Base-by-base conservation (phyloP, 202 grass and related monocot genomes). In the Zoysia matrella region DNA sequence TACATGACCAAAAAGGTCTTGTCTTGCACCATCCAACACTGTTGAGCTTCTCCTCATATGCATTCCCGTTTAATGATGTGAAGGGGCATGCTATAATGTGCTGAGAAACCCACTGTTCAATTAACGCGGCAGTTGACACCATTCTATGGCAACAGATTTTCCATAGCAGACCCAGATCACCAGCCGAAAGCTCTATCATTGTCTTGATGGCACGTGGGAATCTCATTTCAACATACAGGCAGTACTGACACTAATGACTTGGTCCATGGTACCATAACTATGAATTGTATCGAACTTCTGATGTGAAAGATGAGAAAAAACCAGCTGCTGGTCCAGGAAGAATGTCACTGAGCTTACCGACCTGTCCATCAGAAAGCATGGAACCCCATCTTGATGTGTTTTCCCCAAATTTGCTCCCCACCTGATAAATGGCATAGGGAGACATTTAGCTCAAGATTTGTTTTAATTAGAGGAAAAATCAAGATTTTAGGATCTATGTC, bases 361-460 rank as follows among this genome's bases (percentile, higher is more conserved):
- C 95, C 74, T 99, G 96, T 3, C 91, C 89, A 73, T 99, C 96
- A 78, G 96, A 96, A 66, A 99, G 93, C 93, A 99, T 96, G 48
- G 96, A 99, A 39, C 96, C 96, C 91, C 93, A 99, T 82, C 83
- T 94, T 6, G 96, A 99, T 13, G 93, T 96, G 76, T 92, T 94
- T 81, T 99, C 96, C 71, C 96, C 96, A 90, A 99, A 96, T 99
- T 77, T 99, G 91, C 93, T 99, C 44, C 93, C 93, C 44, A 99
- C 91, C 96, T 99, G 80, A 57, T 74, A 79, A 74, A 71, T 58
- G 66, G 47, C 14, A 72, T 47, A 82, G 47, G 14, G 62, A 63
- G 7, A 67, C 36, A 57, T 65, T 86, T 75, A 75, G 68, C 43
- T 45, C 50, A 73, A 68, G 48, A 85, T 69, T 78, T 57, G 2